A percentile compares a stretch with the other conserved stretches of the same genome.
Conservation (phyloP, 768 basidiomycete genomes). For the Tremella fuciformis region DNA sequence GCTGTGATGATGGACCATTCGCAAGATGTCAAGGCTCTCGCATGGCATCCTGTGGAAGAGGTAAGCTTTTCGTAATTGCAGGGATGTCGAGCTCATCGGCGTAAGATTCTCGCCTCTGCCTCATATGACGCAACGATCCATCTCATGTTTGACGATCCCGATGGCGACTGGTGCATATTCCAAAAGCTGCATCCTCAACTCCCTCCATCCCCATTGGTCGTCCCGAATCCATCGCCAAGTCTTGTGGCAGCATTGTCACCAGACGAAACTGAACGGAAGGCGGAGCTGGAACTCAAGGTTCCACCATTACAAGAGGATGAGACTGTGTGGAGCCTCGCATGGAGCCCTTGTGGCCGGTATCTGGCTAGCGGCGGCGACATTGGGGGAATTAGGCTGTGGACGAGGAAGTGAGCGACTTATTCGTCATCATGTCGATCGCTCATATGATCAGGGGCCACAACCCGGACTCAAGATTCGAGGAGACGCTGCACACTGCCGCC, state of each 20-base stretch:
- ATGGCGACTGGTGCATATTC: slow-evolving; percentile 90
- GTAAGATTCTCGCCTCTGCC: slow-evolving; percentile 85
- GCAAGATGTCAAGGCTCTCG: slow-evolving; percentile 92
- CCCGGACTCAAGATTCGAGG: slow-evolving; percentile 35
- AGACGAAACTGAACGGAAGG: slow-evolving; percentile 18
- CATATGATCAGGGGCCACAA: slow-evolving; percentile 28
- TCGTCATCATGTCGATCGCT: background rate
- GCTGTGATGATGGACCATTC: slow-evolving; percentile 93
- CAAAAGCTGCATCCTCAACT: slow-evolving; percentile 60
- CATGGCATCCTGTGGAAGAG: slow-evolving; percentile 95
- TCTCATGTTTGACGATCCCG: slow-evolving; percentile 86
- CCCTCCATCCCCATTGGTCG: slow-evolving; percentile 26
- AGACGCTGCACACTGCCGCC: slow-evolving; percentile 32
- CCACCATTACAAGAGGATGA: slow-evolving; percentile 50
- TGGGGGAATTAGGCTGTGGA: slow-evolving; percentile 79
- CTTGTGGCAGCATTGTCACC: background rate
- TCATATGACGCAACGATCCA: slow-evolving; percentile 97
- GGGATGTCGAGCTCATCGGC: background rate
- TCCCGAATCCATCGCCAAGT: slow-evolving; percentile 14
- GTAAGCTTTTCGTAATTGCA: slow-evolving; percentile 53
- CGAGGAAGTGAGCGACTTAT: slow-evolving; percentile 53
- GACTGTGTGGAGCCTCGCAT: slow-evolving; percentile 90
- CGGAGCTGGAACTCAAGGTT: slow-evolving; percentile 28
- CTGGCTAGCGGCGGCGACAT: slow-evolving; percentile 87
- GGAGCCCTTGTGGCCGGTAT: slow-evolving; percentile 70